Evolutionary conservation across 345 rosid genomes (phyloP).

Genomic region (Melaleuca alternifolia): DNA sequence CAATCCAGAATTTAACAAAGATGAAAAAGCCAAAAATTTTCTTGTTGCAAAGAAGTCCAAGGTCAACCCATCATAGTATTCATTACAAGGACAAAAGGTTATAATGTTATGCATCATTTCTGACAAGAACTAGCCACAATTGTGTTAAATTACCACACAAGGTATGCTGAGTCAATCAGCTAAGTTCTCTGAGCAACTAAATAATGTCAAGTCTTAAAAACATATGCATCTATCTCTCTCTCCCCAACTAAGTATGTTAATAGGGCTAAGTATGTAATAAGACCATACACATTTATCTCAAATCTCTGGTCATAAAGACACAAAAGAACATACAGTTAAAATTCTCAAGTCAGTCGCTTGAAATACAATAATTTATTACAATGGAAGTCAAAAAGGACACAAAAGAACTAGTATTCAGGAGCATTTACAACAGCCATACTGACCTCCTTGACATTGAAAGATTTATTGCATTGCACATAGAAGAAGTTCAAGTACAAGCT

Average conservation of each 20-base stretch:
- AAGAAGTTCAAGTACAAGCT: neutral
- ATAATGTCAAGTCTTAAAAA: neutral
- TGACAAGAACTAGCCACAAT: neutral
- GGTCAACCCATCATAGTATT: neutral
- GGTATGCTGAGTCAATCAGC: neutral
- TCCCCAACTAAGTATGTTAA: neutral
- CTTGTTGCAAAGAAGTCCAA: neutral
- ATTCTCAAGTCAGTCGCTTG: neutral
- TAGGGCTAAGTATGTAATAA: neutral
- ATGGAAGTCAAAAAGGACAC: neutral
- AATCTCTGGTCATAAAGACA: neutral
- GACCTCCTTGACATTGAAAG: neutral
- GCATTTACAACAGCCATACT: neutral
- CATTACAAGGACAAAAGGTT: neutral
- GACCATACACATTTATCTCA: neutral
- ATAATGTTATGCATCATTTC: neutral
- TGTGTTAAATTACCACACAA: neutral
- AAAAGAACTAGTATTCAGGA: neutral
- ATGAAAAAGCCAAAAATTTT: neutral
- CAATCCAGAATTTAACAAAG: neutral
- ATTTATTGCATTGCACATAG: neutral
- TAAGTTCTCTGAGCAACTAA: neutral
- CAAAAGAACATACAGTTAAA: too few species aligned
- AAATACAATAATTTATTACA: neutral
- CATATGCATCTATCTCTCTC: neutral